phyloP scores from a whole-genome alignment of 768 basidiomycete species.

The Suillus clintonianus region DNA sequence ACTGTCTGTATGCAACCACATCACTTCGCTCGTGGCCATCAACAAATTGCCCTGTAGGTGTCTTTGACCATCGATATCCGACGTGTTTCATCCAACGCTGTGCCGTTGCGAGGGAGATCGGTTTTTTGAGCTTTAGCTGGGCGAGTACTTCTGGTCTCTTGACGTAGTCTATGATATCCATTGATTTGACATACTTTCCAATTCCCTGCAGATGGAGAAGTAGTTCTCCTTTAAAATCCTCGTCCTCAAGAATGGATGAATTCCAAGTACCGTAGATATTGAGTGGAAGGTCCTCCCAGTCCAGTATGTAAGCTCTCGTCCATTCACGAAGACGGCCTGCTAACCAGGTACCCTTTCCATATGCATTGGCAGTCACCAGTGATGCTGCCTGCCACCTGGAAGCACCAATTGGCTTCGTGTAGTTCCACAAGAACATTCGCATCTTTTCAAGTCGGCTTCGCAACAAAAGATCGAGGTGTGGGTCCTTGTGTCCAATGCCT shows the following conservation, averaged over 20 bases:
- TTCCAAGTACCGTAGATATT: conserved; percentile 24
- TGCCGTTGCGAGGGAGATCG: conserved; percentile 34
- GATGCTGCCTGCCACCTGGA: background rate
- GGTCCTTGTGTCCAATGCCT: conserved; percentile 3
- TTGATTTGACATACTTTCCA: conserved; percentile 21
- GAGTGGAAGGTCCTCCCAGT: conserved; percentile 18
- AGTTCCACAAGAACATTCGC: conserved; percentile 1
- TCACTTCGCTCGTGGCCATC: conserved; percentile 35
- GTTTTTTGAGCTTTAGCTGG: conserved; percentile 15
- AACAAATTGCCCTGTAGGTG: conserved; percentile 24
- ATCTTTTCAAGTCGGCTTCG: background rate
- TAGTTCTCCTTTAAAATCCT: conserved; percentile 17
- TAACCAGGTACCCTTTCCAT: background rate
- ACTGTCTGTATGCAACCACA: conserved; percentile 29
- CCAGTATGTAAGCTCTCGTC: conserved; percentile 17
- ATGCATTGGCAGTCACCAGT: background rate
- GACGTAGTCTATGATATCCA: conserved; percentile 20
- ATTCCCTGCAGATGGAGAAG: conserved; percentile 16
- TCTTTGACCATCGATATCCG: conserved; percentile 28
- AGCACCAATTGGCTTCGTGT: background rate
- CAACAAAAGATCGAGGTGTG: background rate
- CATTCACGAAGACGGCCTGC: conserved; percentile 19
- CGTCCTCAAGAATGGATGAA: conserved; percentile 14
- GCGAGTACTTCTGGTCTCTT: conserved; percentile 12
- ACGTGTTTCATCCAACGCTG: conserved; percentile 38